Evolutionary conservation across 805 yeast genomes (phyloP).

Genomic region (Schizosaccharomyces cryophilus): DNA sequence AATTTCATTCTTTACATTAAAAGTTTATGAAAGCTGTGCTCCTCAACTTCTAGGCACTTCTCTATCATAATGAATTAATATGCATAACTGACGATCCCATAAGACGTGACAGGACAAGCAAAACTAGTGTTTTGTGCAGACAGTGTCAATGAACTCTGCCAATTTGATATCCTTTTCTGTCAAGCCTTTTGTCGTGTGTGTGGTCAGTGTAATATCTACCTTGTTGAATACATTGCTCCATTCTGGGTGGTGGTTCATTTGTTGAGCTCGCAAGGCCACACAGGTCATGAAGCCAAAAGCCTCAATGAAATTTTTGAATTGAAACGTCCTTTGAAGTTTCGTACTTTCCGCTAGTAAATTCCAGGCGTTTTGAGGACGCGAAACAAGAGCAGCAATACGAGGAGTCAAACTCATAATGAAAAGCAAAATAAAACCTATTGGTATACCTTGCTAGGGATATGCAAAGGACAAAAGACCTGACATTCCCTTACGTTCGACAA

Average conservation of each 20-base stretch:
- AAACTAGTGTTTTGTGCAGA: too few species aligned
- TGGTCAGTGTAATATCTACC: neutral
- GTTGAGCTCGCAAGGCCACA: neutral
- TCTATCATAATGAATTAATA: too few species aligned
- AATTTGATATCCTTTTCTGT: neutral
- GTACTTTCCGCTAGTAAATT: neutral
- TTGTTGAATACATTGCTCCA: slow-evolving; percentile 1
- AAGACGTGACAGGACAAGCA: too few species aligned
- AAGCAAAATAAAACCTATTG: too few species aligned
- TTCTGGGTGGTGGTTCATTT: slow-evolving; percentile 1
- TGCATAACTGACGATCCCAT: too few species aligned
- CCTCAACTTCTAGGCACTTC: too few species aligned
- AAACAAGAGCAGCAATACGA: neutral
- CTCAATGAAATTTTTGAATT: neutral
- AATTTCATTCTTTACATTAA: neutral
- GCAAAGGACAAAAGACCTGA: too few species aligned
- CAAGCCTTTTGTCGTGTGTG: neutral
- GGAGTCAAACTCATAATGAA: neutral
- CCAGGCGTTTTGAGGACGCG: neutral
- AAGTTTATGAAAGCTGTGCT: too few species aligned
- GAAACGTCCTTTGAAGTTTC: neutral
- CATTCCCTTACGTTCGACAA: too few species aligned
- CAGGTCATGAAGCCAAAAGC: neutral
- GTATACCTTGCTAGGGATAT: too few species aligned
- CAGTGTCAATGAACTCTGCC: neutral